Evolutionary conservation across 164 flowering plant genomes (phyloP).

Genomic region (Protea cynaroides): DNA sequence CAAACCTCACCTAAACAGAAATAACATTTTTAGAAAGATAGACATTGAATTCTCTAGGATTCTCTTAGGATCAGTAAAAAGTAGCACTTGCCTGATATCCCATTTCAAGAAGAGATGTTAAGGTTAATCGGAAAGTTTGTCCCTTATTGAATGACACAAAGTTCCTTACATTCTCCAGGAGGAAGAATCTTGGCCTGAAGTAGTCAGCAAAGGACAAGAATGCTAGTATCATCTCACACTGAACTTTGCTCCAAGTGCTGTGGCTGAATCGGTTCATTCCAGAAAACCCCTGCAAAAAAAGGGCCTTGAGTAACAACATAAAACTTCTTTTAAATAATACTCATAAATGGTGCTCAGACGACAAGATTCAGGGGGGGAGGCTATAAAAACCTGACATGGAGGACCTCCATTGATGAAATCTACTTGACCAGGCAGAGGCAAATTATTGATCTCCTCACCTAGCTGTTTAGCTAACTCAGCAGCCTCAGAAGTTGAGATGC

Average conservation of each 20-base stretch:
- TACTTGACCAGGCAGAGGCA: slow-evolving; percentile 91
- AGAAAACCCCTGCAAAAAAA: slow-evolving; percentile 76
- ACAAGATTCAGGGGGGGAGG: not conserved
- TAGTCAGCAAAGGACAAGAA: slow-evolving; percentile 90
- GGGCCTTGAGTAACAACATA: not conserved
- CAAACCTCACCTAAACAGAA: slow-evolving; percentile 72
- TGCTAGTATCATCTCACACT: slow-evolving; percentile 94
- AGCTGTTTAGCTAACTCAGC: slow-evolving; percentile 52
- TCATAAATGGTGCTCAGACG: not conserved
- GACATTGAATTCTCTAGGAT: not conserved
- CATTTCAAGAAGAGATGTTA: slow-evolving; percentile 95
- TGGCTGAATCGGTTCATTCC: slow-evolving; percentile 94
- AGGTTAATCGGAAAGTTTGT: slow-evolving; percentile 78
- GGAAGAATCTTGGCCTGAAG: slow-evolving; percentile 77
- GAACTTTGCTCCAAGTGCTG: slow-evolving; percentile 94
- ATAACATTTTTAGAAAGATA: not conserved
- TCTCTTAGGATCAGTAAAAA: not conserved
- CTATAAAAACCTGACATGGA: slow-evolving; percentile 71
- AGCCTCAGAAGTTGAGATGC: slow-evolving; percentile 75
- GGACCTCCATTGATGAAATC: slow-evolving; percentile 98
- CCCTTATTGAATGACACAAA: slow-evolving; percentile 93
- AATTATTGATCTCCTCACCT: slow-evolving; percentile 39
- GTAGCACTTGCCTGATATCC: slow-evolving; percentile 79
- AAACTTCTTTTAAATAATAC: not conserved
- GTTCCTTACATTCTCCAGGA: slow-evolving; percentile 90